Conservation (phyloP, 2,329 filamentous ascomycete genomes). For the Xylogone sp. region DNA sequence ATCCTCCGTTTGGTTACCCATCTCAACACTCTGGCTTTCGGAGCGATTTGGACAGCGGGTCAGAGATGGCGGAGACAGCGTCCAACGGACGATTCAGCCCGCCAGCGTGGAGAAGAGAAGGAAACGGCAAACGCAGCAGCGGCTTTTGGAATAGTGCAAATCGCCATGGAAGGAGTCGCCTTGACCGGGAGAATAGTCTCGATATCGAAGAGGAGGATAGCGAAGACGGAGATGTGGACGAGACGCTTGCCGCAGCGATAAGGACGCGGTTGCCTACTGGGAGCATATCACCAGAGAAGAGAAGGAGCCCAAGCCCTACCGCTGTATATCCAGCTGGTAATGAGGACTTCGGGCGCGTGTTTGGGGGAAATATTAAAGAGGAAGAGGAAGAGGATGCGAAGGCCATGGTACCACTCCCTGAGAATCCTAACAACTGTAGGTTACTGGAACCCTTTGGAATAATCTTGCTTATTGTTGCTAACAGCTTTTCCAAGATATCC, state of each 20-base stretch:
- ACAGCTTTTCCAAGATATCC: constrained; percentile 61
- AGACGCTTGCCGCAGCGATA: constrained; percentile 22
- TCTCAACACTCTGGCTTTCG: constrained; percentile 63
- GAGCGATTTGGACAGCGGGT: constrained; percentile 38
- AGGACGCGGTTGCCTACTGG: constrained; percentile 40
- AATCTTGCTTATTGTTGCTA: constrained; percentile 10
- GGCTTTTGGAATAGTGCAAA: constrained; percentile 45
- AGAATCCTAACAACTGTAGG: constrained; percentile 47
- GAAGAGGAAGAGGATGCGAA: constrained; percentile 16
- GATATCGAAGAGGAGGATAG: constrained; percentile 58
- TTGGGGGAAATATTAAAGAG: constrained; percentile 29
- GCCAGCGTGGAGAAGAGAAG: constrained; percentile 55
- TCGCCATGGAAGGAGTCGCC: constrained; percentile 45
- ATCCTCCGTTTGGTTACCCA: constrained; percentile 39
- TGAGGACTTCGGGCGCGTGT: constrained; percentile 32
- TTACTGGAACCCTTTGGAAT: constrained; percentile 11
- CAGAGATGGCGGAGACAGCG: constrained; percentile 37
- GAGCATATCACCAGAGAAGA: constrained; percentile 52
- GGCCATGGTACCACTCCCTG: constrained; percentile 14
- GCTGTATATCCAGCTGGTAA: constrained; percentile 28
- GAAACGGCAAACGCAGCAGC: constrained; percentile 36
- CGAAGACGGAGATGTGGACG: constrained; percentile 39
- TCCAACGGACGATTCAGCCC: constrained; percentile 57
- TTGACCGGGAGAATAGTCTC: constrained; percentile 53
- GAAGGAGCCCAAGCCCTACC: constrained; percentile 51